Evolutionary conservation across 345 rosid genomes (phyloP).

Genomic region (Eucalyptus erythrocorys): DNA sequence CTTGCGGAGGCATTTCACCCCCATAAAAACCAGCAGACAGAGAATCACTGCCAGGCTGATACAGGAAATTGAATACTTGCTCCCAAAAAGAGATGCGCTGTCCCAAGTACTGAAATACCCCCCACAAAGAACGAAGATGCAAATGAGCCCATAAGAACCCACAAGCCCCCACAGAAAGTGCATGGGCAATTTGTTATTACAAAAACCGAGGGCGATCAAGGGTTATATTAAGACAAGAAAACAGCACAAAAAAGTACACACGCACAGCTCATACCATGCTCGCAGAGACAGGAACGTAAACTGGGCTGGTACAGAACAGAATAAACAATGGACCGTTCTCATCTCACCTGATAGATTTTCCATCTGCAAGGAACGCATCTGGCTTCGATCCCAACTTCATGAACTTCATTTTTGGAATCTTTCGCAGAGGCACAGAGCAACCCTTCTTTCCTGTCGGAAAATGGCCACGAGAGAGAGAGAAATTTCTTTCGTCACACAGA

Average conservation of each 20-base stretch:
- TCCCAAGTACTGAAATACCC: neutral
- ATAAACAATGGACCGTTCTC: neutral
- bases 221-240: neutral
- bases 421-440: neutral
- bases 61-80: neutral
- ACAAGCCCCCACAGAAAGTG: neutral
- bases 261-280: neutral
- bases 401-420: conserved; percentile 51
- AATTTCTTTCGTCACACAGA: neutral
- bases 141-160: neutral
- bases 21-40: neutral
- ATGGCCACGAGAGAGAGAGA: neutral
- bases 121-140: neutral
- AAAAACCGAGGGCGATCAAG: neutral
- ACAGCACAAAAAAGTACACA: neutral
- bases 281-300: neutral
- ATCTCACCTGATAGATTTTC: conserved; percentile 52
- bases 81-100: neutral
- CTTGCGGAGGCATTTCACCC: neutral
- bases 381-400: conserved; percentile 97
- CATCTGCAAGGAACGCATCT: conserved; percentile 75
- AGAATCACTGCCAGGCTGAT: neutral
- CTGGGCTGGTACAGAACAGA: neutral
- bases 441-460: neutral
- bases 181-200: neutral